Base-by-base conservation (phyloP, 257 asterid species). In the Nemophila menziesii region DNA sequence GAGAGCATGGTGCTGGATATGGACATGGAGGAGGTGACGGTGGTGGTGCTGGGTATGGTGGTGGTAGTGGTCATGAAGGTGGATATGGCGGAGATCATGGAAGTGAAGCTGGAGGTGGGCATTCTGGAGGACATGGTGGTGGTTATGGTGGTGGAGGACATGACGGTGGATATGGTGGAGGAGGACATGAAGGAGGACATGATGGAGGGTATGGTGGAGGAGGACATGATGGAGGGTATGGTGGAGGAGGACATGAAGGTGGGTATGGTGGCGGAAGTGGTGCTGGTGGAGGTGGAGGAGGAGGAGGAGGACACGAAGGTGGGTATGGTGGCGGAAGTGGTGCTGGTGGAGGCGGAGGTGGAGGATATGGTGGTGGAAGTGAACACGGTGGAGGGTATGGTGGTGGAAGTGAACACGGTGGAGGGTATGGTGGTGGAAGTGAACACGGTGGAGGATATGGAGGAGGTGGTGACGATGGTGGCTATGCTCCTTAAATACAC, bases 11-110 rank as follows among this genome's bases (percentile, higher is more conserved):
- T 16, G 64, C 51, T 5, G 72, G 67, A 10, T n/a, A n/a, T n/a
- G n/a, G n/a, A n/a, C n/a, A n/a, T n/a, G 68, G 69, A 5, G 60
- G 63, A 6, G 71, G 66, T 3, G 49, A 36, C 11, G 62, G 62
- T 17, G 42, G 46, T 16, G 61, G 61, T 16, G 27, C 29, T 12
- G 65, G 60, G 0, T 57, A 39, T 23, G 46, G 47, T 33, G 37
- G 51, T 1, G 65, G 48, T 8, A 53, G 49, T 16, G 54, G 33
- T 1, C 48, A 27, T 20, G 65, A 50, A 1, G 54, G 39, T 1
- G 58, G 45, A 8, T 17, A 44, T 24, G 65, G 49, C 2, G 33
- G 37, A 20, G 66, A 56, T 0, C 39, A 42, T 21, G 63, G 56
- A 48, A 44, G 57, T n/a, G n/a, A n/a, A n/a, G n/a, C n/a, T n/a